phyloP scores from a whole-genome alignment of 1,139 yeast species.

The Taphrina flavorubra region DNA sequence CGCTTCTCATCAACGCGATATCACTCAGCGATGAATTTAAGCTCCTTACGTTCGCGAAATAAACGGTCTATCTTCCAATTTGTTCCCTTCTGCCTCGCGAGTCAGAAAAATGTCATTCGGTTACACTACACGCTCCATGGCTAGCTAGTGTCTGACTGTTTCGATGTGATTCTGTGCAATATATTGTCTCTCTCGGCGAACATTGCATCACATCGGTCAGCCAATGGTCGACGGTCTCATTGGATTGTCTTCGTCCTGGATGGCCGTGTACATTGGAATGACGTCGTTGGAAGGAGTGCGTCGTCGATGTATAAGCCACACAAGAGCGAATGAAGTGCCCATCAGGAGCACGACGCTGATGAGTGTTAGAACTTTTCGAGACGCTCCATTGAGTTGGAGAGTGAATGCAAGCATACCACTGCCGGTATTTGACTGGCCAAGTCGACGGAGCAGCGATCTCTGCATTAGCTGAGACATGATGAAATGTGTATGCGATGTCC shows the following conservation, averaged over 20 bases:
- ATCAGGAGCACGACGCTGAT: background rate
- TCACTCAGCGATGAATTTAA: too few relatives aligned
- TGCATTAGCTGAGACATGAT: slow-evolving; percentile 1
- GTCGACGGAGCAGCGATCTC: background rate
- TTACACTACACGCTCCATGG: too few relatives aligned
- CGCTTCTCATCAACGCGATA: too few relatives aligned
- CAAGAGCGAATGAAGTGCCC: background rate
- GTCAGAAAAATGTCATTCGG: background rate
- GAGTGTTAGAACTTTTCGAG: background rate
- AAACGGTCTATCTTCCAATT: too few relatives aligned
- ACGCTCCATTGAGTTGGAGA: background rate
- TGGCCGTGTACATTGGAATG: background rate
- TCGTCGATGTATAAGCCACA: background rate
- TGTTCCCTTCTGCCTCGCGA: background rate
- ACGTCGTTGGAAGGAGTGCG: background rate
- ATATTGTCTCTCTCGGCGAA: too few relatives aligned
- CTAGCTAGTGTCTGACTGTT: too few relatives aligned
- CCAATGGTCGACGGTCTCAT: too few relatives aligned
- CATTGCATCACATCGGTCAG: too few relatives aligned
- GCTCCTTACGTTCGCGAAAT: too few relatives aligned
- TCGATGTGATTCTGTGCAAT: too few relatives aligned
- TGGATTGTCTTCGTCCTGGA: background rate
- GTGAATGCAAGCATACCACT: background rate
- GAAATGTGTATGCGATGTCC: slow-evolving; percentile 14
- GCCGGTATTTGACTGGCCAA: background rate